A percentile compares a stretch with the other conserved stretches of the same genome.
These are phyloP conservation scores for Orbilia quercus DNA, from an alignment of 2,329 filamentous ascomycete species.

Conservation along the genomic window DNA sequence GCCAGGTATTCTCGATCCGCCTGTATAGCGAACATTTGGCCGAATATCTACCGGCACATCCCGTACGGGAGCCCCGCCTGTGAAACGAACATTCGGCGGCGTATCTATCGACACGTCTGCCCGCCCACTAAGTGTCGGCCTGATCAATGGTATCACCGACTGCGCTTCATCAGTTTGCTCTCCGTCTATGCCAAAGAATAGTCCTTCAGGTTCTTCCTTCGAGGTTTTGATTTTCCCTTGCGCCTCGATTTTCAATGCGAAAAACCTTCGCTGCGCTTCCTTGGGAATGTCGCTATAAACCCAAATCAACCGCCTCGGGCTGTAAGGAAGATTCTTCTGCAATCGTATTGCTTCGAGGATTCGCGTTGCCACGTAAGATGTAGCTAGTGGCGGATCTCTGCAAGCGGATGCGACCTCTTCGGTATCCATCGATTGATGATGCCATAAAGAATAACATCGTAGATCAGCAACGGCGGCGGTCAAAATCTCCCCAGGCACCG, in stretches of 20 bases:
- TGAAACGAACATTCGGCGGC: no score
- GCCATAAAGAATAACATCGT: slow-evolving; percentile 75
- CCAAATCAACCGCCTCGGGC: slow-evolving; percentile 39
- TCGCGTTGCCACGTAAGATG: slow-evolving; percentile 70
- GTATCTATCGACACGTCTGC: no score
- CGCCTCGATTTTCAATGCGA: slow-evolving; percentile 13
- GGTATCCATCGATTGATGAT: slow-evolving; percentile 67
- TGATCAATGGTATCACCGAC: no score
- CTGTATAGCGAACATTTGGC: no score
- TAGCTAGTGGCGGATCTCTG: slow-evolving; percentile 71
- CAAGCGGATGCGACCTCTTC: slow-evolving; percentile 68
- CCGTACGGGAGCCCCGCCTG: no score
- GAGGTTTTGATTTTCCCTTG: background rate
- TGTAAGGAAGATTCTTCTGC: slow-evolving; percentile 62
- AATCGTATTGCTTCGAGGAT: slow-evolving; percentile 69
- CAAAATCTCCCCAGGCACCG: slow-evolving; percentile 55
- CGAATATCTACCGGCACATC: no score
- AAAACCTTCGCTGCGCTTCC: slow-evolving; percentile 21
- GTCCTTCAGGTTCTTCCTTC: background rate
- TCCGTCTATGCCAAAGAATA: no score
- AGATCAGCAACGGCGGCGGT: slow-evolving; percentile 62
- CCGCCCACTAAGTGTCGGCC: no score
- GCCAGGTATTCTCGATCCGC: no score
- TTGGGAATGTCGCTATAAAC: slow-evolving; percentile 31
- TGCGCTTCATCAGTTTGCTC: no score